A percentile compares a stretch with the other conserved stretches of the same genome.
These are phyloP conservation scores for Penicillium verrucosum DNA, from an alignment of 2,329 filamentous ascomycete genomes.

Conservation along the genomic window DNA sequence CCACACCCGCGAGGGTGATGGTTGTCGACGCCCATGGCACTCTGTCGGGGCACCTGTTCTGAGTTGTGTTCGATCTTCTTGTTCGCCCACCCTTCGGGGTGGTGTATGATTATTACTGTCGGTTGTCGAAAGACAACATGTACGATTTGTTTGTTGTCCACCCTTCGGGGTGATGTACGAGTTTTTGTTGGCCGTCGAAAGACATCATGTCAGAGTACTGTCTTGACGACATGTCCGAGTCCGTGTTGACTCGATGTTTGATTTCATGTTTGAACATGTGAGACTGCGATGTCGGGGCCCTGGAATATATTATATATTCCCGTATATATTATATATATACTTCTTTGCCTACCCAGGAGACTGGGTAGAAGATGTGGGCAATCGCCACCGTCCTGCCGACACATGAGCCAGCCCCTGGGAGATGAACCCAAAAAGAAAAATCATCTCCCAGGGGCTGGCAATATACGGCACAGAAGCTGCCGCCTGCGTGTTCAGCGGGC, in stretches of 20 bases:
- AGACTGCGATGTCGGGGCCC: not conserved
- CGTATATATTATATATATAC: not conserved
- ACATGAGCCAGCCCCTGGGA: not conserved
- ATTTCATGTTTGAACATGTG: not conserved
- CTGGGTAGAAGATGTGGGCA: not conserved
- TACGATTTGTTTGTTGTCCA: not conserved
- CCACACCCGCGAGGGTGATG: not conserved
- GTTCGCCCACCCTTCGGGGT: not conserved
- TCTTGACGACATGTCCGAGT: not conserved
- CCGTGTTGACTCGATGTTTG: not conserved
- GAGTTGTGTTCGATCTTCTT: not conserved
- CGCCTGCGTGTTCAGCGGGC: no score
- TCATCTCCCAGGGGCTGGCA: no score
- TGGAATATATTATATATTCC: not conserved
- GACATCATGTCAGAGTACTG: not conserved
- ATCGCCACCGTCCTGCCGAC: not conserved
- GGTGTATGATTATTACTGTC: not conserved
- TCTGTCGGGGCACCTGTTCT: not conserved
- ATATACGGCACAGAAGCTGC: no score
- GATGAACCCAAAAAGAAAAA: no score
- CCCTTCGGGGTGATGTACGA: not conserved
- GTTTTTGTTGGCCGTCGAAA: not conserved
- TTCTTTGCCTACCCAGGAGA: not conserved
- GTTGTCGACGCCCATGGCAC: not conserved
- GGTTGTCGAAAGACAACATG: not conserved